Percentiles rank a stretch among this genome's conserved stretches.
These are phyloP conservation scores for Ophiostoma sp. DNA, from an alignment of 2,329 filamentous ascomycete genomes.

Conservation along the genomic window DNA sequence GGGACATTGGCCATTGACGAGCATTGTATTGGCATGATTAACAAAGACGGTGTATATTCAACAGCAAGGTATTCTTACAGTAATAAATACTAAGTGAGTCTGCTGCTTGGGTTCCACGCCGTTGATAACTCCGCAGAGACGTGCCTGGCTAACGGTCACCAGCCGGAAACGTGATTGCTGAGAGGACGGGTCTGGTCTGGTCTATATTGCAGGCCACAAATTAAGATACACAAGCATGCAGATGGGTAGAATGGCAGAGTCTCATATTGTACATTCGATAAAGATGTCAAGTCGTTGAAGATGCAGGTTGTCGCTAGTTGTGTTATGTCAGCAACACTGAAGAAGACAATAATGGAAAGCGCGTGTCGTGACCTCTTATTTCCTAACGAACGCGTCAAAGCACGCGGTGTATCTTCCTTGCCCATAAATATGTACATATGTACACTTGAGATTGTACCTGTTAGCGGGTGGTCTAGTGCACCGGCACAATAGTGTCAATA, in stretches of 20 bases:
- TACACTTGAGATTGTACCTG: neutral
- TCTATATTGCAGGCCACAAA: too few species aligned
- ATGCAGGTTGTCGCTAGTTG: neutral
- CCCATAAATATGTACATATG: neutral
- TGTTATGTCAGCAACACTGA: neutral
- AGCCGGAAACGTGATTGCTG: neutral
- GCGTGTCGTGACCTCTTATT: neutral
- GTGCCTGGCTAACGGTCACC: neutral
- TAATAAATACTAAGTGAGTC: neutral
- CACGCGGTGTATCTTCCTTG: neutral
- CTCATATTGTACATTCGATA: too few species aligned
- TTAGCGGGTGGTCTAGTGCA: constrained; percentile 1
- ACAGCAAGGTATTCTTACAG: neutral
- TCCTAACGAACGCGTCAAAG: neutral
- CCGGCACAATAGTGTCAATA: constrained; percentile 2
- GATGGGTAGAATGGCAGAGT: too few species aligned
- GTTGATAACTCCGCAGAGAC: neutral
- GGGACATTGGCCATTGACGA: constrained; percentile 1
- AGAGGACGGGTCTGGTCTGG: neutral
- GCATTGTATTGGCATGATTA: neutral
- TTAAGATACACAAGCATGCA: too few species aligned
- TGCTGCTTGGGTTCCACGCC: neutral
- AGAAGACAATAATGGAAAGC: neutral
- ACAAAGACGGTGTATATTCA: neutral
- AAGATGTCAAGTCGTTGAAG: neutral